These are phyloP conservation scores for Hypoxylon fragiforme DNA, from an alignment of 495 filamentous ascomycete species.

Conservation along the genomic window DNA sequence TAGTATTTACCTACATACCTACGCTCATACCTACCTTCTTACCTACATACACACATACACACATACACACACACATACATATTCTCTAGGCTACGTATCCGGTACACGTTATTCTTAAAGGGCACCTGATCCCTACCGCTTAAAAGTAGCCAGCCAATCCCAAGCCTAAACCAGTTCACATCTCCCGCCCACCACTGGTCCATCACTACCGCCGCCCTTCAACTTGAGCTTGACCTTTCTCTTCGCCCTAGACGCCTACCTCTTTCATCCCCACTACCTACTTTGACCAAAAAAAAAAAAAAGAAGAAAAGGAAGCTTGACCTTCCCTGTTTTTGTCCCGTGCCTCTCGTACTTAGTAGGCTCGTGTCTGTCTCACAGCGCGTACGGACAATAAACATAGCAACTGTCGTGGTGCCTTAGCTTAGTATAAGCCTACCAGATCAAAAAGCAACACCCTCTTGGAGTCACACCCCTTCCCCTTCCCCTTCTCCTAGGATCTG, in stretches of 20 bases:
- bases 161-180: conserved; percentile 13
- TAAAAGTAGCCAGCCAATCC: conserved; percentile 28
- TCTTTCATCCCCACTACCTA: conserved; percentile 16
- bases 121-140: conserved; percentile 32
- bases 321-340: conserved; percentile 23
- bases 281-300: conserved; percentile 10
- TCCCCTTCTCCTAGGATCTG: conserved; percentile 25
- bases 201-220: conserved; percentile 32
- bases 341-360: neutral
- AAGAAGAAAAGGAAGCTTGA: too few relatives aligned
- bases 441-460: conserved; percentile 3
- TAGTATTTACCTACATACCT: neutral
- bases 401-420: conserved; percentile 4
- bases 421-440: conserved; percentile 19
- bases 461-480: conserved; percentile 25
- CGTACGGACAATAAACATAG: conserved; percentile 28
- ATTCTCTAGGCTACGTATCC: neutral
- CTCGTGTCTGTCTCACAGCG: conserved; percentile 14
- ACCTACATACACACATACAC: neutral
- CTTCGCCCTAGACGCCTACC: conserved; percentile 18
- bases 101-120: conserved; percentile 18
- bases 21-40: too few relatives aligned
- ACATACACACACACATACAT: neutral
- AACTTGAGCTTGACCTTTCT: conserved; percentile 21
- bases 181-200: conserved; percentile 27